These are phyloP conservation scores for Candida corydali DNA, from an alignment of 805 yeast species.

Conservation along the genomic window DNA sequence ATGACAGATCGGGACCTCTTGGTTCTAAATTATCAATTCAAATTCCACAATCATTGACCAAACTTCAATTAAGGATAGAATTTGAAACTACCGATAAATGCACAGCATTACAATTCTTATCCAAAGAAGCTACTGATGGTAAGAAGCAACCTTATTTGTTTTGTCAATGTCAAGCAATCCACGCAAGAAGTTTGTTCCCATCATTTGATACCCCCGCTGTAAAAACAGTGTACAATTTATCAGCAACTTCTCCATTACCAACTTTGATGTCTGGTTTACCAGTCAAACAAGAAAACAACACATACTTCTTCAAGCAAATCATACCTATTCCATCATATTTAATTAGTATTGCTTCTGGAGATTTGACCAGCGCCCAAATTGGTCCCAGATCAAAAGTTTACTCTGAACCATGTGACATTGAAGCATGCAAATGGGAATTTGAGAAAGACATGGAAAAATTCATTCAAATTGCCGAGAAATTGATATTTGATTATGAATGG, in stretches of 20 bases:
- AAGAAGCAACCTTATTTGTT: conserved; percentile 67
- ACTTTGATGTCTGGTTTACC: conserved; percentile 69
- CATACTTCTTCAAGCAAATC: conserved; percentile 52
- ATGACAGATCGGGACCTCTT: conserved; percentile 46
- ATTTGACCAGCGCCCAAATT: conserved; percentile 57
- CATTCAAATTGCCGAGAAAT: conserved; percentile 69
- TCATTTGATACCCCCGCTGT: conserved; percentile 89
- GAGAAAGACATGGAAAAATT: conserved; percentile 77
- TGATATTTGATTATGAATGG: conserved; percentile 84
- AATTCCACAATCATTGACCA: background rate
- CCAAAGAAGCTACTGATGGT: conserved; percentile 71
- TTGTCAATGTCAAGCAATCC: conserved; percentile 90
- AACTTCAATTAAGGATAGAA: conserved; percentile 23
- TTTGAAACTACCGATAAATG: conserved; percentile 70
- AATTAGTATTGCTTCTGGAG: conserved; percentile 83
- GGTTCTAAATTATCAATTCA: conserved; percentile 39
- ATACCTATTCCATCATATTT: conserved; percentile 85
- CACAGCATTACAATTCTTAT: conserved; percentile 84
- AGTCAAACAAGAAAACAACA: conserved; percentile 13
- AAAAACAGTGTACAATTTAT: conserved; percentile 60
- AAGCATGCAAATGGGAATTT: conserved; percentile 74
- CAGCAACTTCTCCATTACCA: conserved; percentile 61
- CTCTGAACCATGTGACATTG: conserved; percentile 67
- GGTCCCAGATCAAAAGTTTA: conserved; percentile 87
- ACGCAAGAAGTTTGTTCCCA: conserved; percentile 83